Evolutionary conservation across 2,329 filamentous ascomycete genomes (phyloP), one percentile per base, ranked within the genome.

Genomic region (Drechslerella coelobrocha): DNA sequence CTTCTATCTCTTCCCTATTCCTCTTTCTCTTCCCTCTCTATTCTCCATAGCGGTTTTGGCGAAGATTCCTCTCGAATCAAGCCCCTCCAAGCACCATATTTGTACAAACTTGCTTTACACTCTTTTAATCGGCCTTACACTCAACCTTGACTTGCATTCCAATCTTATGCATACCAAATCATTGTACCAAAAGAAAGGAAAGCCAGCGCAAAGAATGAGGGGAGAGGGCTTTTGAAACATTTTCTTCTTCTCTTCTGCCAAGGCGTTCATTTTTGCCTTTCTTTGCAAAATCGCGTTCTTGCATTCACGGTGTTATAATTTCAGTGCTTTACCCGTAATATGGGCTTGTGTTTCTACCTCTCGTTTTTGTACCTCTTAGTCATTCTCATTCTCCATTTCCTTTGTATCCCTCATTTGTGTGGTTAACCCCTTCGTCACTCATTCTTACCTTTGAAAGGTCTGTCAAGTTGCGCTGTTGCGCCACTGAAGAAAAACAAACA

Each of bases 341-440:
- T 27, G 12, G 12, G 8, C 23, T 27, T 26, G 12, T 7, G 12
- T 51, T 27, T 17, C 23, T 51, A 21, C 19, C 47, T 51, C 7
- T 51, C 47, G 23, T 2, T 51, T 51, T 45, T 45, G 29, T 1
- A 17, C 31, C 48, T 29, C 29, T 14, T 52, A 10, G 26, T 43
- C 41, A 21, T 6, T 54, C 26, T 23, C 17, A 31, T 41, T 21
- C 23, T 31, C 50, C 50, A 50, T 47, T 23, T 61, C 43, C 10
- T 47, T 45, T 27, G 19, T 45, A 45, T 45, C 41, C 21, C 41
- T 59, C 41, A 29, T 41, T 53, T 56, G 14, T 69, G 62, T 31
- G 56, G 61, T 71, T 68, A 65, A 73, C 48, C 61, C 76, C 75
- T 73, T 74, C 73, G 74, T 75, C 66, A 51, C 72, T 57, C 61